Percentiles rank a stretch among this genome's conserved stretches.
These are phyloP conservation scores for Thielaviopsis populi DNA, from an alignment of 2,329 filamentous ascomycete species.

Conservation along the genomic window DNA sequence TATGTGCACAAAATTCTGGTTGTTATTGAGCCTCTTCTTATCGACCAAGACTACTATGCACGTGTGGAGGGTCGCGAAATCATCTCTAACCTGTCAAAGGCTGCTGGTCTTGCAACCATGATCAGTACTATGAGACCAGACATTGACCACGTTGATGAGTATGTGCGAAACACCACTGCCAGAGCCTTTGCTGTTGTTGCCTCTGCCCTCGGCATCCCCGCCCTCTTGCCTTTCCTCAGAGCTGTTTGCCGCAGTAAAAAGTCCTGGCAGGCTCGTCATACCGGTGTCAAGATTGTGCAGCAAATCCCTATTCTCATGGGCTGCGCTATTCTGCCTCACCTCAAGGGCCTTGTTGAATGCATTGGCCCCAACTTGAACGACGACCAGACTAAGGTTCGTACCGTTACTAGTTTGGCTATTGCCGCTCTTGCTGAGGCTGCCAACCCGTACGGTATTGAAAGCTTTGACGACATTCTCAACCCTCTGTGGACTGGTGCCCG, in stretches of 20 bases:
- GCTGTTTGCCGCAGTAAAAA: constrained; percentile 97
- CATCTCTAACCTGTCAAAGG: constrained; percentile 94
- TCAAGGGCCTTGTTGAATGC: constrained; percentile 92
- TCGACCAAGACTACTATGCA: constrained; percentile 98
- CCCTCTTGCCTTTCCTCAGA: constrained; percentile 82
- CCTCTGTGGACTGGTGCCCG: constrained; percentile 92
- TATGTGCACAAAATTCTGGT: constrained; percentile 98
- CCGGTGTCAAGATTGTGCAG: constrained; percentile 97
- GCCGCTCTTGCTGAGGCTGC: constrained; percentile 90
- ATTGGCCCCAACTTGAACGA: constrained; percentile 93
- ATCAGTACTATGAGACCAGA: constrained; percentile 98
- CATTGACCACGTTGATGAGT: constrained; percentile 96
- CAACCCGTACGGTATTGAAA: constrained; percentile 97
- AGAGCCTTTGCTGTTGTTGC: constrained; percentile 95
- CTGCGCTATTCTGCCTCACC: constrained; percentile 84
- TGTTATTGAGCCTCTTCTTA: constrained; percentile 96
- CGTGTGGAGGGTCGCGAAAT: constrained; percentile 97
- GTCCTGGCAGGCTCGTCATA: constrained; percentile 95
- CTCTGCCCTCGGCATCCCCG: constrained; percentile 87
- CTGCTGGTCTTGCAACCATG: constrained; percentile 93
- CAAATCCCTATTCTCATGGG: constrained; percentile 99
- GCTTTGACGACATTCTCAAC: constrained; percentile 94
- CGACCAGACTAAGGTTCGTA: constrained; percentile 94
- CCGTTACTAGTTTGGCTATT: constrained; percentile 87
- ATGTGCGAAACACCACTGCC: constrained; percentile 94